These are phyloP conservation scores for Penicillium robsamsonii DNA, from an alignment of 495 filamentous ascomycete species.

Conservation along the genomic window DNA sequence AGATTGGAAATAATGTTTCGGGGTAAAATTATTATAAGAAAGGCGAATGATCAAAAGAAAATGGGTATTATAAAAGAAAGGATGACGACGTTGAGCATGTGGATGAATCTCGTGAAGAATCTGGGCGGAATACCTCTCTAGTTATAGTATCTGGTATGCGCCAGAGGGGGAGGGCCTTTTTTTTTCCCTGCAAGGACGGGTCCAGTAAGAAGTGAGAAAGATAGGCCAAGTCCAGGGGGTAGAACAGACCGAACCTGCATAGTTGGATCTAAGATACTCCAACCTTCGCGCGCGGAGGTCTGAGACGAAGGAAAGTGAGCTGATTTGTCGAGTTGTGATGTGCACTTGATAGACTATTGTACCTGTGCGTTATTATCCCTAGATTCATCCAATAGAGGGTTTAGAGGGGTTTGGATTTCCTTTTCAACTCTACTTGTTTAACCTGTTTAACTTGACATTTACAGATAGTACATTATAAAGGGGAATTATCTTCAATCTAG, in stretches of 20 bases:
- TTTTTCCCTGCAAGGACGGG: conserved; percentile 21
- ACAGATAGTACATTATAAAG: no score
- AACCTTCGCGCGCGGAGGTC: conserved; percentile 25
- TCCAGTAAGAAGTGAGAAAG: conserved; percentile 20
- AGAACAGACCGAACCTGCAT: conserved; percentile 24
- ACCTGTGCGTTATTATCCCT: conserved; percentile 19
- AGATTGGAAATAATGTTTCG: conserved; percentile 16
- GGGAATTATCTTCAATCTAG: no score
- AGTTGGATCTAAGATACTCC: conserved; percentile 33
- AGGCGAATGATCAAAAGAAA: conserved; percentile 9
- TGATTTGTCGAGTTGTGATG: conserved; percentile 14
- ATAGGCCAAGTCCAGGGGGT: conserved; percentile 16
- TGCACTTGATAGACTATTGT: conserved; percentile 6
- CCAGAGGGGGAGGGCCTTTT: conserved; percentile 17
- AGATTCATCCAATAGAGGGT: conserved; percentile 16
- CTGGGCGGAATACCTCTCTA: conserved; percentile 27
- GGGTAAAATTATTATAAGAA: conserved; percentile 5
- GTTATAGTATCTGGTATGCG: conserved; percentile 36
- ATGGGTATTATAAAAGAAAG: conserved; percentile 18
- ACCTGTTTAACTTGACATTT: neutral
- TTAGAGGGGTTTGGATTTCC: neutral
- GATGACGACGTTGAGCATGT: conserved; percentile 37
- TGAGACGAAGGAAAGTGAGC: conserved; percentile 8
- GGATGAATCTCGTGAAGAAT: conserved; percentile 43
- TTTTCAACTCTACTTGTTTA: neutral